Conservation (phyloP, 495 filamentous ascomycete genomes). For the Penicillium coffeae region DNA sequence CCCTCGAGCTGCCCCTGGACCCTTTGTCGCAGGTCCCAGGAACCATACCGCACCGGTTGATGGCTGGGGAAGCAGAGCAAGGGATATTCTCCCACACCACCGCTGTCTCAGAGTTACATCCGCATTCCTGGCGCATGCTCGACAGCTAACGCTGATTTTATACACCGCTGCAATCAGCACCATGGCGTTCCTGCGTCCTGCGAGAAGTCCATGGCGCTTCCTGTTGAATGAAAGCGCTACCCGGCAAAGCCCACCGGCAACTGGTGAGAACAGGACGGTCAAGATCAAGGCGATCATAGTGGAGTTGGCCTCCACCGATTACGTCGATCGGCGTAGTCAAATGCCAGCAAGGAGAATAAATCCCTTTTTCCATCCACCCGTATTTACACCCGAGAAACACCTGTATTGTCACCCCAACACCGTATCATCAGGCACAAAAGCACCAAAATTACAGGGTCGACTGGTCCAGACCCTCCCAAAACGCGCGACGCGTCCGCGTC, state of each 20-base stretch:
- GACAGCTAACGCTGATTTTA: background rate
- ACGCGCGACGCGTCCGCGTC: conserved; percentile 31
- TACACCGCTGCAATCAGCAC: no score
- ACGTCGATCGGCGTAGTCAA: conserved; percentile 7
- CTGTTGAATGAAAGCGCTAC: background rate
- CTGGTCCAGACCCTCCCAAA: conserved; percentile 9
- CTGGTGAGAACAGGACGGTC: no score
- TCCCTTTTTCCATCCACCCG: conserved; percentile 3
- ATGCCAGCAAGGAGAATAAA: conserved; percentile 18
- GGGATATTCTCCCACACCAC: conserved; percentile 7
- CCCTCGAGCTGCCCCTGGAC: conserved; percentile 5
- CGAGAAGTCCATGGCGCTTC: background rate
- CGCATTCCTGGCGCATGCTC: conserved; percentile 7
- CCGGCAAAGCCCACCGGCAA: background rate
- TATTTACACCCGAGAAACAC: conserved; percentile 9
- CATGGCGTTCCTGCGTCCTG: no score
- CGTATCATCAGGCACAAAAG: background rate
- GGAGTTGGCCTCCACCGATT: background rate
- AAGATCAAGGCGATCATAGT: background rate
- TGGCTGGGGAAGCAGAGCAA: conserved; percentile 15
- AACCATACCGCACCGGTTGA: background rate
- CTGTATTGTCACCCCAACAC: conserved; percentile 14
- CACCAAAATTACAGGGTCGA: background rate
- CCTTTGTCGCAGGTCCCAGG: background rate
- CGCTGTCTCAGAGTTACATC: conserved; percentile 21